Evolutionary conservation across 768 basidiomycete genomes (phyloP).

Genomic region (Mycena floridula): DNA sequence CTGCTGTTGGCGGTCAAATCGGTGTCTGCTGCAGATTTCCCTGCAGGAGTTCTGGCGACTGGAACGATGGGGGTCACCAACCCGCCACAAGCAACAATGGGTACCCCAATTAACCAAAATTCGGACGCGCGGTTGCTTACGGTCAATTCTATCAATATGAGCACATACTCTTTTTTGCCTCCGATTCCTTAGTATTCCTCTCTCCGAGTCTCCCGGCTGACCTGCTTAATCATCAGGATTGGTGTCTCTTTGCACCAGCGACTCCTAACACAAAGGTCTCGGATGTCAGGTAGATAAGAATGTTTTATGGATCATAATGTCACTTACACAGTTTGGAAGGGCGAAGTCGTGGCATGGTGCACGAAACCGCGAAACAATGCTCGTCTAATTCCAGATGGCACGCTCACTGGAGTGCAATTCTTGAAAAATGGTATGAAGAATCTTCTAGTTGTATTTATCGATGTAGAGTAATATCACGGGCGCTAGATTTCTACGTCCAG

Average conservation of each 20-base stretch:
- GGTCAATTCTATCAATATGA: slow-evolving; percentile 34
- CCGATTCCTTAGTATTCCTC: slow-evolving; percentile 1
- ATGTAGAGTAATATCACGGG: neutral
- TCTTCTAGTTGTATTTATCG: neutral
- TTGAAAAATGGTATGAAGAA: slow-evolving; percentile 29
- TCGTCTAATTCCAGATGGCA: slow-evolving; percentile 38
- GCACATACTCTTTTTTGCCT: neutral
- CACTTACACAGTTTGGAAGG: slow-evolving; percentile 16
- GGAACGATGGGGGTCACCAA: too few species aligned
- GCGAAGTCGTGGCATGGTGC: slow-evolving; percentile 40
- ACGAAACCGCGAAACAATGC: slow-evolving; percentile 37
- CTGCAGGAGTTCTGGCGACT: too few species aligned
- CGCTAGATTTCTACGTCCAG: slow-evolving; percentile 35
- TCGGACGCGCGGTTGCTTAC: slow-evolving; percentile 32
- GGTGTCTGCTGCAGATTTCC: too few species aligned
- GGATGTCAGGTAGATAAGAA: slow-evolving; percentile 34
- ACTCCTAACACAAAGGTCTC: slow-evolving; percentile 13
- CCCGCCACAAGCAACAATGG: too few species aligned
- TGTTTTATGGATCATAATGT: slow-evolving; percentile 1
- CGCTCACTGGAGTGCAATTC: slow-evolving; percentile 33
- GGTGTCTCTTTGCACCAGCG: slow-evolving; percentile 38
- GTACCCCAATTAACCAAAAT: slow-evolving; percentile 35
- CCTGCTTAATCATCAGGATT: slow-evolving; percentile 14
- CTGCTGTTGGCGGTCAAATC: too few species aligned
- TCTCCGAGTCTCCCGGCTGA: neutral